Base-by-base conservation (phyloP, 768 basidiomycete genomes). In the Leccinum ochraceum region DNA sequence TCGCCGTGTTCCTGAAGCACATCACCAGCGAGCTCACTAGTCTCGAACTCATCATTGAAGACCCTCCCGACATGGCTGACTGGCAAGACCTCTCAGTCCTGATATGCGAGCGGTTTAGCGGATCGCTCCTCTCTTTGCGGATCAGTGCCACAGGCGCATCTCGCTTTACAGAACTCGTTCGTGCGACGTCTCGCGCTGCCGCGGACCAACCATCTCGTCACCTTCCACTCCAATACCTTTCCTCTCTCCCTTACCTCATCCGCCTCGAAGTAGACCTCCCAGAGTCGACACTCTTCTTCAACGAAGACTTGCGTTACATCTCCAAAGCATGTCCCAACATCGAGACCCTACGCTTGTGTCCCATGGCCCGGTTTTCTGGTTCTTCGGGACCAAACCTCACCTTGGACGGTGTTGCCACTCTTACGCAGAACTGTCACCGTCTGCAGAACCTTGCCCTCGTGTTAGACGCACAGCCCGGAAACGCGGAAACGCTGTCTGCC, bases 101-200 rank as follows among this genome's bases (percentile, higher is more conserved):
- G 67, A 79, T 92, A 55, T 85, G 81, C 65, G 84, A 89, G 63
- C 77, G 81, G 64, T 89, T 90, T 66, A 79, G 81, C 14, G 71
- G 79, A 51, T 81, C 84, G 14, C 76, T 92, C 55, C 81, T 84
- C 66, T 81, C 83, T 10, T 72, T 92, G 62, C 81, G 82, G 58
- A 80, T 92, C 63, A 75, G 80, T 24, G 87, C 89, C 6, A 86
- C 85, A 0, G 85, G 88, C 17, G 82, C 87, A 24, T 85, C 85
- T n/a, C 84, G 90, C 57, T 95, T 92, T 78, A 81, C 83, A 4
- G 92, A 95, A 63, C 82, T 95, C 51, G 84, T 90, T 54, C 86
- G 92, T 57, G 89, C 91, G 9, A 87, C 89, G 5, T 80, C 86
- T 32, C 80, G 87, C 62, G 84, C 80, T 20, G 79, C 75, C 11